Evolutionary conservation across 2,329 filamentous ascomycete genomes (phyloP), one percentile per base, ranked within the genome.

Genomic region (Colletotrichum lentis): DNA sequence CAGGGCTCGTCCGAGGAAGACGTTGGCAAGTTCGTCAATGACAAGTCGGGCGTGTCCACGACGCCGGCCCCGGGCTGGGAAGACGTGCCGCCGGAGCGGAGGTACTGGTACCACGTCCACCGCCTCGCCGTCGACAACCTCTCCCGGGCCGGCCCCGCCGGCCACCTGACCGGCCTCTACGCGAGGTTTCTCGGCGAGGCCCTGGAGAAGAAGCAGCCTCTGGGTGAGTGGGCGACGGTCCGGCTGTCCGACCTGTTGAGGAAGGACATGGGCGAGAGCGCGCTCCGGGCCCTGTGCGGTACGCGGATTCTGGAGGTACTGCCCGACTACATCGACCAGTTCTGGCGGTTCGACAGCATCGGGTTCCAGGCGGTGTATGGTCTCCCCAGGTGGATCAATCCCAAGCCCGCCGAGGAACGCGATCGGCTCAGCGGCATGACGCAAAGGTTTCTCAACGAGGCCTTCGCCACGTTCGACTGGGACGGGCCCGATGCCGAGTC

Each of bases 341-440:
- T 75, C 27, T 76, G 73, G 74, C 60, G 64, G 0, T 76, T 75
- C 27, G 74, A 77, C 11, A 57, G 61, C 1, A 59, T 67, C 16
- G 69, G 72, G 11, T 65, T 71, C 2, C 57, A 58, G 3, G 68
- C 77, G 1, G 62, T 73, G 1, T 70, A 71, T 46, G 73, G 73
- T 4, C 55, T 74, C 3, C 76, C 73, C 0, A 66, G 53, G 16
- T 74, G 72, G 67, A 50, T 75, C 5, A 71, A 71, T 8, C 71
- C 67, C 0, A 50, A 58, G 20, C 67, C 75, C 0, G 67, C 71
- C 14, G 50, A 52, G 16, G 66, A 61, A 4, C 65, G 72, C 1
- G 72, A 75, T 14, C 63, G 64, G 7, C 65, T 72, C n/a, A 53
- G 35, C 27, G 41, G 12, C 39, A 69, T 69, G 66, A 44, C 49